phyloP scores from a whole-genome alignment of 768 basidiomycete genomes.

The Xanthoconium stramineum region DNA sequence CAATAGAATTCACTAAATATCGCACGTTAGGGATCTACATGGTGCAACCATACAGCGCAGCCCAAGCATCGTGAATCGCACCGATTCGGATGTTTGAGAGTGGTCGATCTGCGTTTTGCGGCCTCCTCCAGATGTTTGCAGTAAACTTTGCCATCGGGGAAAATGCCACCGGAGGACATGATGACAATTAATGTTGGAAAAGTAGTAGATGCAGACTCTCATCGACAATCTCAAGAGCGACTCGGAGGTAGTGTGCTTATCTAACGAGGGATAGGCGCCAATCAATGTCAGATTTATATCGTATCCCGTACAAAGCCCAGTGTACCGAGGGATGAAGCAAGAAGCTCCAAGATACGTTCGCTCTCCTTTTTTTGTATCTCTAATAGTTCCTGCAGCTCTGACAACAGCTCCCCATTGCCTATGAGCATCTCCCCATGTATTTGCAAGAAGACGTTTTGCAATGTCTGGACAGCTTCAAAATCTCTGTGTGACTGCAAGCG shows the following conservation, averaged over 20 bases:
- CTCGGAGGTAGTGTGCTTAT: conserved; percentile 13
- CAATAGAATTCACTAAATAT: conserved; percentile 37
- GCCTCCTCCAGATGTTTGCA: conserved; percentile 38
- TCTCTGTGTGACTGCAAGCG: conserved; percentile 80
- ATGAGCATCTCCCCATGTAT: conserved; percentile 82
- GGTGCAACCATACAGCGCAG: background rate
- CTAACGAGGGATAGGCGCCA: conserved; percentile 12
- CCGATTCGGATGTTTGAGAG: conserved; percentile 36
- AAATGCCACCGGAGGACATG: conserved; percentile 22
- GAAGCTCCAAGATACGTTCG: conserved; percentile 69
- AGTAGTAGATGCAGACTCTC: background rate
- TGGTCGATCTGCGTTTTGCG: conserved; percentile 32
- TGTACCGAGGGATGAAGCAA: conserved; percentile 71
- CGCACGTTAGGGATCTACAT: conserved; percentile 5
- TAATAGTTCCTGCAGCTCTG: conserved; percentile 54
- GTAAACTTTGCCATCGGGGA: conserved; percentile 32
- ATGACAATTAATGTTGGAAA: background rate
- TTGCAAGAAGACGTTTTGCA: conserved; percentile 79
- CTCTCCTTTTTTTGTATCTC: conserved; percentile 75
- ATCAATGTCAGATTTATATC: conserved; percentile 31
- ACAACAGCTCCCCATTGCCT: conserved; percentile 60
- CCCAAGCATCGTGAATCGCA: conserved; percentile 21
- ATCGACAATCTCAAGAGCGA: background rate
- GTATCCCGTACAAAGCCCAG: conserved; percentile 73
- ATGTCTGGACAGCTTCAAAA: conserved; percentile 92